A percentile compares a stretch with the other conserved stretches of the same genome.
Evolutionary conservation across 345 rosid species (phyloP).

Genomic region (Rhizophora mangle): DNA sequence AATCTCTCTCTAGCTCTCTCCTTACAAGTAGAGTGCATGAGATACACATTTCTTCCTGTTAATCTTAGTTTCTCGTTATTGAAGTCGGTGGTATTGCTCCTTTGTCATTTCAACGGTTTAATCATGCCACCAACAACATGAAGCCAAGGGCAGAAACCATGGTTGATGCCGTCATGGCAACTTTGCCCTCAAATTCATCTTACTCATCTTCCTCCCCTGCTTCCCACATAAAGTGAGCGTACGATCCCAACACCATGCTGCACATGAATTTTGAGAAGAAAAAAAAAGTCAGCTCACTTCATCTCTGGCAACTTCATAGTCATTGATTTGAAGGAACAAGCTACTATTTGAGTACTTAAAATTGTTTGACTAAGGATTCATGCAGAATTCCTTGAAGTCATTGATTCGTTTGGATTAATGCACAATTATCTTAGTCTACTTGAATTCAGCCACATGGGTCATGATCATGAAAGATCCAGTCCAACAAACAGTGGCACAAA

Average conservation of each 20-base stretch:
- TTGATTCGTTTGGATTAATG: too few relatives aligned
- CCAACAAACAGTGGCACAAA: too few relatives aligned
- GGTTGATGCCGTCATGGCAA: slow-evolving; percentile 15
- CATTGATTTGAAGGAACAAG: too few relatives aligned
- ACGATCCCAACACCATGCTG: slow-evolving; percentile 78
- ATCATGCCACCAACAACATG: not conserved
- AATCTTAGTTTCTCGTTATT: not conserved
- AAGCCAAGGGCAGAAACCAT: slow-evolving; percentile 29
- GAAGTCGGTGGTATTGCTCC: not conserved
- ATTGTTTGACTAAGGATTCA: too few relatives aligned
- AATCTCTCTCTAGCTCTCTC: too few relatives aligned
- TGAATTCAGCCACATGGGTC: too few relatives aligned
- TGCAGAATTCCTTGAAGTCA: too few relatives aligned
- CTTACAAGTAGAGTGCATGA: too few relatives aligned
- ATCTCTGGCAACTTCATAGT: not conserved
- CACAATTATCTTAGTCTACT: too few relatives aligned
- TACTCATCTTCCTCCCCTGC: slow-evolving; percentile 53
- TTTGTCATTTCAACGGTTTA: not conserved
- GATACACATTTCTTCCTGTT: too few relatives aligned
- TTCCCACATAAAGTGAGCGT: slow-evolving; percentile 90
- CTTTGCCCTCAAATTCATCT: slow-evolving; percentile 14
- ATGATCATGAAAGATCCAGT: too few relatives aligned
- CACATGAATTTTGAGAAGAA: slow-evolving; percentile 5
- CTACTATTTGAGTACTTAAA: too few relatives aligned
- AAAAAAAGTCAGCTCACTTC: not conserved